Evolutionary conservation across 1,284 basidiomycete genomes (phyloP).

Genomic region (Ceratobasidium sp.): DNA sequence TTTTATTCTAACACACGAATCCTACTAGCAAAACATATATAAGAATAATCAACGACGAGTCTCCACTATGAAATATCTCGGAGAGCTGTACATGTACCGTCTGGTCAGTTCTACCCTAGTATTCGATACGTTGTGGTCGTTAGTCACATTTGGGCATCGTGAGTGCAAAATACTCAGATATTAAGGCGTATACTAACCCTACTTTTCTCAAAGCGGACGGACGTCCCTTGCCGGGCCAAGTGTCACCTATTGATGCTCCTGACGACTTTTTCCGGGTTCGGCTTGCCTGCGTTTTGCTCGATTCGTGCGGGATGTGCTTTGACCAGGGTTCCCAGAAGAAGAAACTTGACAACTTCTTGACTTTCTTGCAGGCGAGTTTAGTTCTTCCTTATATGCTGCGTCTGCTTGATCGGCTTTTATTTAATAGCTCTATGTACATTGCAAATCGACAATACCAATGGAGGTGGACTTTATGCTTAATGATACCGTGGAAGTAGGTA

Average conservation of each 20-base stretch:
- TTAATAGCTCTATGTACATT: conserved; percentile 82
- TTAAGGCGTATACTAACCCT: conserved; percentile 42
- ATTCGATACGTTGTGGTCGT: conserved; percentile 93
- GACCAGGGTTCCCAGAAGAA: conserved; percentile 90
- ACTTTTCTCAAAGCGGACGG: conserved; percentile 72
- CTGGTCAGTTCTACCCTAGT: conserved; percentile 88
- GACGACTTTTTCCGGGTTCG: conserved; percentile 97
- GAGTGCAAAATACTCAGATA: conserved; percentile 52
- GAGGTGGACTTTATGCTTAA: conserved; percentile 97
- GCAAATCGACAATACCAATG: conserved; percentile 91
- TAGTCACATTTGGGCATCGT: conserved; percentile 98
- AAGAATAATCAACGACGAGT: conserved; percentile 94
- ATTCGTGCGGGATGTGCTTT: conserved; percentile 98
- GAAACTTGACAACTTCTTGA: conserved; percentile 91
- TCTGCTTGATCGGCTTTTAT: not conserved
- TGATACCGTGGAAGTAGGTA: conserved; percentile 86
- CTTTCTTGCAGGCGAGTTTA: conserved; percentile 85
- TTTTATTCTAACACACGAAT: not conserved
- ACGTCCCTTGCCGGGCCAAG: conserved; percentile 83
- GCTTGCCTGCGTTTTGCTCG: conserved; percentile 90
- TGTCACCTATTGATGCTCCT: conserved; percentile 84
- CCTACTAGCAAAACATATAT: conserved; percentile 82
- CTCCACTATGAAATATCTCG: conserved; percentile 91
- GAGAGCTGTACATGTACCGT: conserved; percentile 98
- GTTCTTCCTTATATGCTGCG: not conserved